Evolutionary conservation across 106 monocot species (phyloP).

Genomic region (Acanthochlamys bracteata): DNA sequence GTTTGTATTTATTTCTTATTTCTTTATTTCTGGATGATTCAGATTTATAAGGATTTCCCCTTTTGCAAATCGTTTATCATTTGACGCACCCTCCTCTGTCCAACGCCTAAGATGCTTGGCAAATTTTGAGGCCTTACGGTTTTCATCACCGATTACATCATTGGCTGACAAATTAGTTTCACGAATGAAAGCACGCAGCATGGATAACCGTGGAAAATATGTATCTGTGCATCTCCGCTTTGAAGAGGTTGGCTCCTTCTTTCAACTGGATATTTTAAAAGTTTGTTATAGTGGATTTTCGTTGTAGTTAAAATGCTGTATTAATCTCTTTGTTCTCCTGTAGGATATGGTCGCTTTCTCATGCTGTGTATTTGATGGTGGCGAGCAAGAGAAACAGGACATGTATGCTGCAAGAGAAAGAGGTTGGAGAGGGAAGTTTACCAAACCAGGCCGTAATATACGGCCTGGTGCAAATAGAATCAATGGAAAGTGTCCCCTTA

Average conservation of each 20-base stretch:
- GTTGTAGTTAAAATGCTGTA: not conserved
- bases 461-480: slow-evolving; percentile 77
- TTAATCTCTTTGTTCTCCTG: slow-evolving; percentile 5
- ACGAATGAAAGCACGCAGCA: slow-evolving; percentile 73
- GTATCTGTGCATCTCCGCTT: slow-evolving; percentile 97
- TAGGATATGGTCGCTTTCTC: slow-evolving; percentile 99
- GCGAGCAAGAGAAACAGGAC: slow-evolving; percentile 73
- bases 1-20: not conserved
- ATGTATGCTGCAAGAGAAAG: slow-evolving; percentile 90
- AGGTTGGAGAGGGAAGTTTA: slow-evolving; percentile 99
- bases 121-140: slow-evolving; percentile 86
- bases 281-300: not conserved
- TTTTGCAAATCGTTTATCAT: slow-evolving; percentile 95
- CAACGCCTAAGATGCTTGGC: slow-evolving; percentile 91
- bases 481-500: slow-evolving; percentile 99
- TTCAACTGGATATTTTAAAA: not conserved
- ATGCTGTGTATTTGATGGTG: slow-evolving; percentile 95
- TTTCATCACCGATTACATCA: slow-evolving; percentile 74
- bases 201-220: slow-evolving; percentile 59
- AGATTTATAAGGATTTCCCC: slow-evolving; percentile 99
- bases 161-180: slow-evolving; percentile 70
- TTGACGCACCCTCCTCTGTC: slow-evolving; percentile 66
- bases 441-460: slow-evolving; percentile 88
- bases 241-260: slow-evolving; percentile 64
- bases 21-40: slow-evolving; percentile 1